phyloP scores from a whole-genome alignment of 2,329 filamentous ascomycete species.

The Ceratocystis smalleyi region DNA sequence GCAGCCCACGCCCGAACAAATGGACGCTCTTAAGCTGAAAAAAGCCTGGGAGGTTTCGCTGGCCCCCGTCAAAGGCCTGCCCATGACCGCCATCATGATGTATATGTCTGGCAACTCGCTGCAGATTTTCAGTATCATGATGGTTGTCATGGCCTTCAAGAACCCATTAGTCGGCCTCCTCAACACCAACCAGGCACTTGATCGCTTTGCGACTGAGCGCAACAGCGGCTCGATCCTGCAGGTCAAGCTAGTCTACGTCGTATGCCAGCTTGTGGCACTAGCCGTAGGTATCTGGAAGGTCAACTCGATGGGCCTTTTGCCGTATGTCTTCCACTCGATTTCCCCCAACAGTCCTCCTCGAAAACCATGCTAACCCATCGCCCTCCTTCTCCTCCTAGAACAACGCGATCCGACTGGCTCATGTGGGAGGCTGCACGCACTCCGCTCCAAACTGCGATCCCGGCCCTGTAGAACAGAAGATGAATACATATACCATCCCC shows the following conservation, averaged over 20 bases:
- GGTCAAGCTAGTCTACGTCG: slow-evolving; percentile 77
- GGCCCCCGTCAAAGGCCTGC: slow-evolving; percentile 79
- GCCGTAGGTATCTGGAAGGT: slow-evolving; percentile 90
- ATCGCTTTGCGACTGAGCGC: slow-evolving; percentile 71
- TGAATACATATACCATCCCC: not conserved
- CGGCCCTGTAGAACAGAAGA: slow-evolving; percentile 31
- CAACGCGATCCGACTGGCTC: slow-evolving; percentile 91
- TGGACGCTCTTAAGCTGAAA: slow-evolving; percentile 90
- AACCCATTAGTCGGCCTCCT: slow-evolving; percentile 76
- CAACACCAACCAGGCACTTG: slow-evolving; percentile 73
- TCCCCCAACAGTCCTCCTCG: not conserved
- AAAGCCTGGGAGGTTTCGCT: slow-evolving; percentile 97
- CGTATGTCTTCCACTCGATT: slow-evolving; percentile 40
- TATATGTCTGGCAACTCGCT: slow-evolving; percentile 99
- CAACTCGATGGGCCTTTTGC: slow-evolving; percentile 86
- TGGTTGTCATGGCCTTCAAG: slow-evolving; percentile 99
- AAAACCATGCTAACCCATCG: slow-evolving; percentile 12
- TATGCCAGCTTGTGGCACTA: slow-evolving; percentile 71
- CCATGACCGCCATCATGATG: slow-evolving; percentile 99
- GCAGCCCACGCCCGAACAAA: slow-evolving; percentile 63
- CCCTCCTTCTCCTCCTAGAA: slow-evolving; percentile 37
- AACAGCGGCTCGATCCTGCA: slow-evolving; percentile 59
- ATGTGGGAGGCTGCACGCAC: slow-evolving; percentile 76
- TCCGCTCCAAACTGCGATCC: slow-evolving; percentile 49
- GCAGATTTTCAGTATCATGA: slow-evolving; percentile 99